Evolutionary conservation across 1,284 basidiomycete genomes (phyloP).

Genomic region (Ceratobasidium sp.): DNA sequence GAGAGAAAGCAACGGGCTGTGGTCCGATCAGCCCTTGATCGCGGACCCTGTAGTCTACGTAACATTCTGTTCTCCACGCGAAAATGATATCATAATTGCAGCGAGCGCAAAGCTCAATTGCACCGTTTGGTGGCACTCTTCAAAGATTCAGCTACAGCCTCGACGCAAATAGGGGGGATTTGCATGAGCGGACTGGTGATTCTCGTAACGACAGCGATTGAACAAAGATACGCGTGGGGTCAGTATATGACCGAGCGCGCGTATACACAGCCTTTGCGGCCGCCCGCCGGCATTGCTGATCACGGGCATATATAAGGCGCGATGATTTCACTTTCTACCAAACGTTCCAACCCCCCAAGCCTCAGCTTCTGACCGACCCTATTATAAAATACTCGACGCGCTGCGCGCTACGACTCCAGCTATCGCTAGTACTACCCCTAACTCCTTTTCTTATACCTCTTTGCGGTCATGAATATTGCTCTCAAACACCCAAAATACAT

Average conservation of each 20-base stretch:
- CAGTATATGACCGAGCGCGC: neutral
- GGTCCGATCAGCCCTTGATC: neutral
- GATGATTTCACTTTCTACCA: neutral
- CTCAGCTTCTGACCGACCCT: neutral
- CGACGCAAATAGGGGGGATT: neutral
- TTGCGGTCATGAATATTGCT: too few species aligned
- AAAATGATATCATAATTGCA: too few species aligned
- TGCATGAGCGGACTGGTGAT: neutral
- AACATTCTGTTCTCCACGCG: neutral
- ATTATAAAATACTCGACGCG: neutral
- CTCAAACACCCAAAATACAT: too few species aligned
- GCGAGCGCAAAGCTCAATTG: too few species aligned
- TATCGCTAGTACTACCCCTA: neutral
- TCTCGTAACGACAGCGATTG: neutral
- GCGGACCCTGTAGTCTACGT: too few species aligned
- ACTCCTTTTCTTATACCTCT: neutral
- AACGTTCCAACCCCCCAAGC: constrained; percentile 5
- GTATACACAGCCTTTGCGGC: constrained; percentile 18
- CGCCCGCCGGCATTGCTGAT: neutral
- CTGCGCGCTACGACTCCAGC: too few species aligned
- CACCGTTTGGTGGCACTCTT: too few species aligned
- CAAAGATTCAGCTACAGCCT: neutral
- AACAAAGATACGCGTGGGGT: neutral
- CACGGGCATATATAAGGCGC: neutral
- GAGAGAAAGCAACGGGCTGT: neutral